These are phyloP conservation scores for Lactifluus volemus DNA, from an alignment of 768 basidiomycete genomes.

Conservation along the genomic window DNA sequence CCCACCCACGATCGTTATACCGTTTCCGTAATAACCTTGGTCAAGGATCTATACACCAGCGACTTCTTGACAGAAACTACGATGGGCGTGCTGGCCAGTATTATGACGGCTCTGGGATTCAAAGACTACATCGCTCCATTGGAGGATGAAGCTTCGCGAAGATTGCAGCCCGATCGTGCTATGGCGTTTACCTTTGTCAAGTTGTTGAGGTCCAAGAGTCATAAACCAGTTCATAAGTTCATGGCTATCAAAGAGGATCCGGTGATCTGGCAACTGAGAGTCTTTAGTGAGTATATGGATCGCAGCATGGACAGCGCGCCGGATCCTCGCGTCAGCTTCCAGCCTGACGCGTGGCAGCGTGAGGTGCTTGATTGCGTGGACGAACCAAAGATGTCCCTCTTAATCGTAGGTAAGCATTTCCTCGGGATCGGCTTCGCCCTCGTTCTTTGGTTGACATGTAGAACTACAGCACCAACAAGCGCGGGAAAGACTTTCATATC, in stretches of 20 bases:
- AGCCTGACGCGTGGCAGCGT: slow-evolving; percentile 66
- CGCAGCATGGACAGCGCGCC: slow-evolving; percentile 54
- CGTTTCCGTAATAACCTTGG: slow-evolving; percentile 38
- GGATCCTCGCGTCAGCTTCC: slow-evolving; percentile 52
- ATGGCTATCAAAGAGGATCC: slow-evolving; percentile 52
- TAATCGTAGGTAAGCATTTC: slow-evolving; percentile 49
- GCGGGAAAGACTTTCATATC: slow-evolving; percentile 75
- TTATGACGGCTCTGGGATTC: slow-evolving; percentile 43
- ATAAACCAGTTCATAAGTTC: slow-evolving; percentile 35
- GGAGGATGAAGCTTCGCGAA: slow-evolving; percentile 18
- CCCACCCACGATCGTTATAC: slow-evolving; percentile 37
- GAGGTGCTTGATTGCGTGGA: slow-evolving; percentile 59
- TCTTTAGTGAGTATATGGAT: slow-evolving; percentile 67
- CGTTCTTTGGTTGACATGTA: neutral
- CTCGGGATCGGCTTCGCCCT: neutral
- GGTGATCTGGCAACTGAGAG: slow-evolving; percentile 56
- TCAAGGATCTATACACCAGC: slow-evolving; percentile 37
- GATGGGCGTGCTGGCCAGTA: slow-evolving; percentile 30
- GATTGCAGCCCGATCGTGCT: slow-evolving; percentile 19
- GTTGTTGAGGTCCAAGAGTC: slow-evolving; percentile 39
- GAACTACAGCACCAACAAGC: slow-evolving; percentile 49
- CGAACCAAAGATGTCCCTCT: slow-evolving; percentile 40
- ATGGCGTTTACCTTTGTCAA: slow-evolving; percentile 49
- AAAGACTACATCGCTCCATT: slow-evolving; percentile 29
- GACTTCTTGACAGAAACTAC: slow-evolving; percentile 30